Evolutionary conservation across 1,284 basidiomycete genomes (phyloP).

Genomic region (Fomitopsis pinicola): DNA sequence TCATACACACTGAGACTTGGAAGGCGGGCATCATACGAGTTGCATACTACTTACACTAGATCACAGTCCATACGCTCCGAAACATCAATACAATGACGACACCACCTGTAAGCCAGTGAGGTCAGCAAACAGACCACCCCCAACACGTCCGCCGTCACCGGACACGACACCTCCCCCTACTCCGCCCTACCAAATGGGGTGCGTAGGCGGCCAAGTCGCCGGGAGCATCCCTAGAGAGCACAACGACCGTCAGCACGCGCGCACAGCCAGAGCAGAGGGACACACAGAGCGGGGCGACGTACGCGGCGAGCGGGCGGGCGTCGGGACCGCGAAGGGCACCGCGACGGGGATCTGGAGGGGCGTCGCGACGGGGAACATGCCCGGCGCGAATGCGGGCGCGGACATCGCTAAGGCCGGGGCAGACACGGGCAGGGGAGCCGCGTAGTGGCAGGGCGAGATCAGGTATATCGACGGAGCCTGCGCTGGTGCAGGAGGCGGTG

Average conservation of each 20-base stretch:
- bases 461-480: neutral
- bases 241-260: neutral
- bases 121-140: no score
- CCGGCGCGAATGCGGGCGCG: neutral
- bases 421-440: neutral
- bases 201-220: neutral
- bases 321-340: neutral
- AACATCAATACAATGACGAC: no score
- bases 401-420: neutral
- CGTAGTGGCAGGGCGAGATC: neutral
- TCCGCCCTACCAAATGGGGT: neutral
- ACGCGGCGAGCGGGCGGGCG: neutral
- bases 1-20: no score
- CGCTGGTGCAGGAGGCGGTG: neutral
- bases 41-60: no score
- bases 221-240: neutral
- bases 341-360: neutral
- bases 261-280: neutral
- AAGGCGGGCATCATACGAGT: no score
- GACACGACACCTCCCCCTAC: no score
- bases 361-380: neutral
- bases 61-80: no score
- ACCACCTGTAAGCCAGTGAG: no score
- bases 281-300: neutral
- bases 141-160: no score